Percentiles rank a stretch among this genome's conserved stretches.
Evolutionary conservation across 306 rosid genomes (phyloP).

Genomic region (Quercus dentata): DNA sequence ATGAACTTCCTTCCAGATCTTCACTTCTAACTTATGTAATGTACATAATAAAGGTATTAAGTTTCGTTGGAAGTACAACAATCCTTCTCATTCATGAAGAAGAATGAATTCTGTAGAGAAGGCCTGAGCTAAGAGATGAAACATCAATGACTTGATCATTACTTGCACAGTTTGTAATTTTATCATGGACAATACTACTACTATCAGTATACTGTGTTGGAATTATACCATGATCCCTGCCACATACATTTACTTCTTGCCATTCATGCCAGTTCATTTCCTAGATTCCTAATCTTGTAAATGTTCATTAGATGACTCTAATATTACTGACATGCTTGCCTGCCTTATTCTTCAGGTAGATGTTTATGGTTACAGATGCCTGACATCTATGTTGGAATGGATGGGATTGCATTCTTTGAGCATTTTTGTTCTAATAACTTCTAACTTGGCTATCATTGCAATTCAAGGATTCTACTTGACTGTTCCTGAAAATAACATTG

Average conservation of each 20-base stretch:
- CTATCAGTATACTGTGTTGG: not conserved
- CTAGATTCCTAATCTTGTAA: not conserved
- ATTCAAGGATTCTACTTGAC: constrained; percentile 77
- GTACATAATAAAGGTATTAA: not conserved
- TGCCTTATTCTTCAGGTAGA: constrained; percentile 58
- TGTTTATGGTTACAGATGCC: constrained; percentile 49
- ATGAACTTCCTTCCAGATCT: not conserved
- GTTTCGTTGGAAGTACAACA: not conserved
- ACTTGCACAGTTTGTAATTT: not conserved
- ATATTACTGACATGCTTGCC: constrained; percentile 8
- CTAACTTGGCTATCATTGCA: constrained; percentile 67
- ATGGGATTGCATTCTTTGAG: constrained; percentile 82
- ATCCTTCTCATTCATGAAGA: not conserved
- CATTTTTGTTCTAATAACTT: constrained; percentile 63
- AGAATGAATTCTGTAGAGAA: not conserved
- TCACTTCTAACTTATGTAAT: not conserved
- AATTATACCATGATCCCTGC: not conserved
- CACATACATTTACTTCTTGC: not conserved
- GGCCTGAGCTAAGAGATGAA: not conserved
- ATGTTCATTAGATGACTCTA: not conserved
- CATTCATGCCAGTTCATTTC: not conserved
- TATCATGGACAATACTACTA: not conserved
- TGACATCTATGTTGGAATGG: constrained; percentile 72
- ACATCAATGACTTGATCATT: not conserved
- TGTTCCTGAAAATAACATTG: constrained; percentile 67